Base-by-base conservation (phyloP, 1,284 basidiomycete genomes). In the Anthracocystis setariae region DNA sequence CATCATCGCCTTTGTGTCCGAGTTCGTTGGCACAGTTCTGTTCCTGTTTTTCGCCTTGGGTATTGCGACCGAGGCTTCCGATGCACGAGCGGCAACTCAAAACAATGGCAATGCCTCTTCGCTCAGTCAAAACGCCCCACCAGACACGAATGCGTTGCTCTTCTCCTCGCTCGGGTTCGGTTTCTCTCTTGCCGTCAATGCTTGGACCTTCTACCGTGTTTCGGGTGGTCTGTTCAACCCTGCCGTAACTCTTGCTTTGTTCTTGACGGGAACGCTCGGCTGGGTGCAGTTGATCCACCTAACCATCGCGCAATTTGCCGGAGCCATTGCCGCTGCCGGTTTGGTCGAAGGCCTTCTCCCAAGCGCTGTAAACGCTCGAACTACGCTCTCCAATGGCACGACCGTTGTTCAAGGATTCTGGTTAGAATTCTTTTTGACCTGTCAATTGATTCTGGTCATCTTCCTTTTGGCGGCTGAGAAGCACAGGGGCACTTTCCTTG, bases 391-490 rank as follows among this genome's bases (percentile, higher is more conserved):
- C 9, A 49, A 59, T 24, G 81, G 82, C 5, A 75, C 81, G 37
- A 71, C 32, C 21, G 47, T 75, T 13, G 74, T 56, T 0, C 76
- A 80, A 32, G 82, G 81, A 5, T 60, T 83, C 39, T 81, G 78
- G 59, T 55, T 85, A 39, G 85, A 86, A 73, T 82, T 85, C 75
- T 85, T 86, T 81, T 77, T 86, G 50, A 85, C 85, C 4, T 74
- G 83, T 5, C 77, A 84, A 73, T 81, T 86, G 20, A 76, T 82
- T 37, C 73, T 84, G 23, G 74, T 75, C 25, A 78, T 85, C 46
- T 82, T 86, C 46, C 75, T 86, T 53, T 77, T 85, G 10, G 86
- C 85, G 37, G 86, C 84, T 24, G 85, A 86, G 77, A 86, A 84
- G 79, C 84, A 86, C 79, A 81, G 84, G 40, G 84, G 61, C 21